Evolutionary conservation across 1,284 basidiomycete genomes (phyloP), one percentile per base, ranked within the genome.

Genomic region (Trametes versicolor): DNA sequence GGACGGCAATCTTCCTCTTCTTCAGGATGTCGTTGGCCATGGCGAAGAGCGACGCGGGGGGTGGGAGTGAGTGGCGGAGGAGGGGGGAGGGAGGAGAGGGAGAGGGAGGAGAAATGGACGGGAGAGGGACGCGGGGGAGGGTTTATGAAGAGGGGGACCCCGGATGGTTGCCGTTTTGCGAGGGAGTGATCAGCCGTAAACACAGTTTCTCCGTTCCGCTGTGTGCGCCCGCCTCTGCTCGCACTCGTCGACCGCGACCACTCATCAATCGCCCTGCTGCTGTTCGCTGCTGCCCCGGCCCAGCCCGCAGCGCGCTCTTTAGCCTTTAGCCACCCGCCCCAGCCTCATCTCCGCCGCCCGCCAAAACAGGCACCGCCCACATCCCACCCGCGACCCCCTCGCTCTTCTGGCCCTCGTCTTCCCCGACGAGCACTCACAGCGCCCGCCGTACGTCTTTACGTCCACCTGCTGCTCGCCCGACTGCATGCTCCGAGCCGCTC

Each of bases 1-100:
- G 87, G 65, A 95, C 87, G 65, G 91, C 91, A 62, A 94, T 90
- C 82, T 92, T 94, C 77, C 96, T 86, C 83, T 95, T 94, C 81
- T 87, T 91, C 77, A 92, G 79, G 60, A 83, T 88, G 85, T 87
- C 83, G 69, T 80, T 77, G 62, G 84, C 76, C 84, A 85, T 86
- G 70, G 58, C 70, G 47, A 50, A 48, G 62, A 52, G 55, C 63
- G 54, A 25, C 17, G 39, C 34, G 50, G 56, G 52, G 62, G 25
- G 34, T 32, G 47, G 56, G 21, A 29, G 47, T 39, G 41, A n/a
- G n/a, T n/a, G 48, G 37, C 6, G 43, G 56, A 48, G 47, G 55
- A 43, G 58, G 12, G 34, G 37, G 37, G 29, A 54, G 50, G 43
- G 36, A 57, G 45, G 58, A 54, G 63, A 50, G 60, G 45, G 52